Percentiles rank a stretch among this genome's conserved stretches.
phyloP scores from a whole-genome alignment of 2,329 filamentous ascomycete genomes.

The Leptographium radiaticola region DNA sequence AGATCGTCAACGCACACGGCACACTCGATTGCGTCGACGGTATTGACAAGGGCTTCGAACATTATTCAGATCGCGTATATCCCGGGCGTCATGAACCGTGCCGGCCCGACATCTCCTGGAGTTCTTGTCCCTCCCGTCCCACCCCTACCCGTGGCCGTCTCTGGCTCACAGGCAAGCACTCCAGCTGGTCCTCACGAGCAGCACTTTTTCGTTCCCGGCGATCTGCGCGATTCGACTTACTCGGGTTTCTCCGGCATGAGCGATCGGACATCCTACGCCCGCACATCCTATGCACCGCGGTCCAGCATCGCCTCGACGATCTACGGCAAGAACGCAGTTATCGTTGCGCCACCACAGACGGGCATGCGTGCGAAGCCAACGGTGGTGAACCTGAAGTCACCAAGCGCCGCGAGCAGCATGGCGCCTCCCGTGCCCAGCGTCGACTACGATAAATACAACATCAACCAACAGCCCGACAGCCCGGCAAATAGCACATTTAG shows the following conservation, averaged over 20 bases:
- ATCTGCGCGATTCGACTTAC: slow-evolving; percentile 83
- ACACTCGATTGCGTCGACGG: slow-evolving; percentile 85
- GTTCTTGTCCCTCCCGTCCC: slow-evolving; percentile 84
- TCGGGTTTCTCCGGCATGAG: slow-evolving; percentile 57
- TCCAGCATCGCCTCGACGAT: slow-evolving; percentile 84
- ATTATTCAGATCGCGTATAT: slow-evolving; percentile 99
- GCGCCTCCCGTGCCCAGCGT: slow-evolving; percentile 63
- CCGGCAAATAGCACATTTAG: slow-evolving; percentile 45
- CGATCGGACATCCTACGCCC: slow-evolving; percentile 48
- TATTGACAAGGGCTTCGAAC: slow-evolving; percentile 91
- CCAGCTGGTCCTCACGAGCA: slow-evolving; percentile 56
- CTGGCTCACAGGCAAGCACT: slow-evolving; percentile 33
- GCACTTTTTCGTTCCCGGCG: slow-evolving; percentile 86
- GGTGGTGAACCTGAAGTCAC: slow-evolving; percentile 81
- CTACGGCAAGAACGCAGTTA: slow-evolving; percentile 80
- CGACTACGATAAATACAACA: slow-evolving; percentile 47
- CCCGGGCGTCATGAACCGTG: slow-evolving; percentile 88
- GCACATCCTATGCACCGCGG: slow-evolving; percentile 44
- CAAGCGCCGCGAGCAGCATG: slow-evolving; percentile 38
- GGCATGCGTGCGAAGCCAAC: slow-evolving; percentile 80
- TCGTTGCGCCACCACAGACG: slow-evolving; percentile 72
- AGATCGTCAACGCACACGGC: slow-evolving; percentile 76
- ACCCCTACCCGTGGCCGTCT: slow-evolving; percentile 61
- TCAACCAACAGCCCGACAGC: slow-evolving; percentile 33
- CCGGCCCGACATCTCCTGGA: slow-evolving; percentile 68